Base-by-base conservation (phyloP, 495 filamentous ascomycete genomes). In the Venustampulla echinocandica region DNA sequence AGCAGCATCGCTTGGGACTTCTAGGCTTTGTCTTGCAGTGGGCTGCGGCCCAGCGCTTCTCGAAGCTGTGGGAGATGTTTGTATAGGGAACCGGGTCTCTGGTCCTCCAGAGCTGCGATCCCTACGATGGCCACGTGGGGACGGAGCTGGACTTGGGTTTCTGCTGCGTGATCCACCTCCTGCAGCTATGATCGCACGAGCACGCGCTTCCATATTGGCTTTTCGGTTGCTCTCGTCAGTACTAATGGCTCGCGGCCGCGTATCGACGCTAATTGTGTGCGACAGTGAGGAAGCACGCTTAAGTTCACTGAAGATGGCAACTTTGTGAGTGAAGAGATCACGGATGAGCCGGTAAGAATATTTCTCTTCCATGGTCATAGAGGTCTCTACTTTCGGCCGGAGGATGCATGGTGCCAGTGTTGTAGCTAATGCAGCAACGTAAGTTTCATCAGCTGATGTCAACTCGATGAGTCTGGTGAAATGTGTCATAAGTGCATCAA, bases 401-500 rank as follows among this genome's bases (percentile, higher is more conserved):
- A 99, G 76, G 54, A 99, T 77, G 49, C 88, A 95, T 21, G 88
- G 82, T 0, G 93, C 79, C 14, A 99, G 72, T n/a, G 67, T 66
- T 42, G 81, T 81, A 3, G 90, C 86, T 21, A 99, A 75, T 22
- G 81, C 68, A 39, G 82, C 59, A 46, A 95, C 65, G 61, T 88
- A 97, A 40, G 80, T 69, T 63, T 97, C 92, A 50, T 95, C 90
- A 38, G 92, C 92, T 27, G 89, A 95, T 4, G 92, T 99, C 46
- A 97, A 74, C 55, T 99, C 93, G 61, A 99, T 90, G 51, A 99
- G 70, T 48, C 93, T 85, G 11, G 92, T 95, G 63, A 97, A 96
- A 66, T 99, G 92, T 46, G 94, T 97, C 71, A 89, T 93, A 61
- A 95, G 82, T 37, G 93, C 92, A 66, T 99, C 92, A 58, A 99